These are phyloP conservation scores for Aspergillus costaricaensis DNA, from an alignment of 2,329 filamentous ascomycete species.

Conservation along the genomic window DNA sequence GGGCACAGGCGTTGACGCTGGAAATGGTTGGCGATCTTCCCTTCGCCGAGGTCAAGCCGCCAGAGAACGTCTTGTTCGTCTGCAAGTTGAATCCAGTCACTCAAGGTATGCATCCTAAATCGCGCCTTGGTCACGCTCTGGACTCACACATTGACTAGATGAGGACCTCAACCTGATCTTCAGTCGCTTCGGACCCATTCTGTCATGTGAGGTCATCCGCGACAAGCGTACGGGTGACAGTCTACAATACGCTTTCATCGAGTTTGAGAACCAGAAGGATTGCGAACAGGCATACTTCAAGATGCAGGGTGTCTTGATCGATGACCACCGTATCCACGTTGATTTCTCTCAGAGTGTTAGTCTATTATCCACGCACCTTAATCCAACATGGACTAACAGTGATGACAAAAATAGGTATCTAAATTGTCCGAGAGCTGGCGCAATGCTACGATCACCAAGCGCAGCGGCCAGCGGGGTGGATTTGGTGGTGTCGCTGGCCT, in stretches of 20 bases:
- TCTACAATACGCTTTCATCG: conserved; percentile 95
- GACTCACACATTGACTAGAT: conserved; percentile 52
- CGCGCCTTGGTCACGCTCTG: not conserved
- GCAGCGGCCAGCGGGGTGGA: conserved; percentile 67
- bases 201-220: conserved; percentile 94
- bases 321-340: conserved; percentile 95
- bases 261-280: conserved; percentile 88
- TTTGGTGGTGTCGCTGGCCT: conserved; percentile 88
- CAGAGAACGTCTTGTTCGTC: conserved; percentile 95
- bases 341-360: conserved; percentile 96
- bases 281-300: conserved; percentile 98
- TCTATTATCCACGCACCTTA: not conserved
- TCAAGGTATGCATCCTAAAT: conserved; percentile 51
- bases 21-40: conserved; percentile 98
- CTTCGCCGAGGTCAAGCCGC: conserved; percentile 95
- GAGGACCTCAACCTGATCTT: conserved; percentile 95
- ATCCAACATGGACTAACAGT: conserved; percentile 22
- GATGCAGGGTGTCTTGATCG: conserved; percentile 96
- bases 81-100: conserved; percentile 99
- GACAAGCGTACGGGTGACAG: conserved; percentile 94
- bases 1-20: conserved; percentile 88
- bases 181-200: conserved; percentile 89
- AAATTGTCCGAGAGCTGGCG: conserved; percentile 90
- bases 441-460: conserved; percentile 78
- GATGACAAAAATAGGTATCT: conserved; percentile 49